phyloP scores from a whole-genome alignment of 345 rosid species.

The Populus deltoides region DNA sequence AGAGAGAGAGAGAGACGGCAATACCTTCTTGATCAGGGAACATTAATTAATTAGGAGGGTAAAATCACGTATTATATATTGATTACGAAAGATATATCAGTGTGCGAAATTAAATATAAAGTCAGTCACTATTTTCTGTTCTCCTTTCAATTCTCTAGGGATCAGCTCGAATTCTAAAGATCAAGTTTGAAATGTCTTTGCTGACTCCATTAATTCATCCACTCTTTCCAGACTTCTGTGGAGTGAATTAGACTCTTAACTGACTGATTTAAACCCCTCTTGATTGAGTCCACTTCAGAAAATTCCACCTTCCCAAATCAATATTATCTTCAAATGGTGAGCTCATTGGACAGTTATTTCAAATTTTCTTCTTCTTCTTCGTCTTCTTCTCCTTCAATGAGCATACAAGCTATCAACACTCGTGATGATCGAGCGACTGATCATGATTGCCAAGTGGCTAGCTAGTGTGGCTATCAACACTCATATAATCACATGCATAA shows the following conservation, averaged over 20 bases:
- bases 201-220: background rate
- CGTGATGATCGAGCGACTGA: background rate
- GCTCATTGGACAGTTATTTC: background rate
- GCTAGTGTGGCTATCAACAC: background rate
- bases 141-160: background rate
- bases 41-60: background rate
- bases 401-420: background rate
- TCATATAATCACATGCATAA: background rate
- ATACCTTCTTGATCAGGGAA: background rate
- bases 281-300: background rate
- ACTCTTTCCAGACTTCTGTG: background rate
- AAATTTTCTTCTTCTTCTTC: background rate
- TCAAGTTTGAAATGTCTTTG: conserved; percentile 10
- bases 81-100: background rate
- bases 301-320: background rate
- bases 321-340: no score
- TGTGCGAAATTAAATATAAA: background rate
- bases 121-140: background rate
- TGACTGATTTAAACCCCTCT: background rate
- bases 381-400: background rate
- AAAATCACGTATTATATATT: background rate
- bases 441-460: background rate
- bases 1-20: background rate
- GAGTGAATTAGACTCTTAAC: background rate
- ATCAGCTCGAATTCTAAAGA: background rate